These are phyloP conservation scores for Mimosa pudica DNA, from an alignment of 306 rosid species.

Conservation along the genomic window DNA sequence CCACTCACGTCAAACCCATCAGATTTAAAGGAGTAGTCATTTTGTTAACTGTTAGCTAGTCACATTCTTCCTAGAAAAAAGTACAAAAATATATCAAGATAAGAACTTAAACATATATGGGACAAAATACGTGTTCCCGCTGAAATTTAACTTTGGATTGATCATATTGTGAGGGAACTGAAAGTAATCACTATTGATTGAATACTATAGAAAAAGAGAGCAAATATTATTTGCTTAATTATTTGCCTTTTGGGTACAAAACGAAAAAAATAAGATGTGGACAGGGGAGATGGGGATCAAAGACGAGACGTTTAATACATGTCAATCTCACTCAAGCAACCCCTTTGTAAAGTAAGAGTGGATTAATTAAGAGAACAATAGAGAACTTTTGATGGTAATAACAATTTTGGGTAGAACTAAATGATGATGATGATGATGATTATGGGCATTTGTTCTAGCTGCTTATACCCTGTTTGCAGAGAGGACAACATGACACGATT, in stretches of 20 bases:
- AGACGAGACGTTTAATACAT: constrained; percentile 55
- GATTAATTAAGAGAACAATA: neutral
- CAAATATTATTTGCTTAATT: constrained; percentile 17
- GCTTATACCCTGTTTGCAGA: constrained; percentile 79
- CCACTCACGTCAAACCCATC: too few relatives aligned
- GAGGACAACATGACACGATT: constrained; percentile 87
- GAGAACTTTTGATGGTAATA: too few relatives aligned
- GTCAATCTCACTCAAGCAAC: constrained; percentile 82
- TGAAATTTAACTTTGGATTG: too few relatives aligned
- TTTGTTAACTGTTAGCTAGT: too few relatives aligned
- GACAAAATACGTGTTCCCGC: too few relatives aligned
- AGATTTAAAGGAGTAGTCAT: too few relatives aligned
- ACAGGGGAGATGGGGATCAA: constrained; percentile 32
- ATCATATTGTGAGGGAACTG: too few relatives aligned
- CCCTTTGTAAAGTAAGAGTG: neutral
- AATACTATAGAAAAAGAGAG: neutral
- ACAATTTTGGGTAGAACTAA: neutral
- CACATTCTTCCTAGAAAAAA: too few relatives aligned
- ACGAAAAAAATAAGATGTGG: neutral
- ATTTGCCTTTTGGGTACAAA: neutral
- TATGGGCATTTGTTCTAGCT: constrained; percentile 41
- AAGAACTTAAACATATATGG: too few relatives aligned
- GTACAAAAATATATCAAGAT: too few relatives aligned
- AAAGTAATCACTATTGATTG: too few relatives aligned
- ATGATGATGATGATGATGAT: neutral